phyloP scores from a whole-genome alignment of 2,329 filamentous ascomycete genomes.

The Onygenales sp. region DNA sequence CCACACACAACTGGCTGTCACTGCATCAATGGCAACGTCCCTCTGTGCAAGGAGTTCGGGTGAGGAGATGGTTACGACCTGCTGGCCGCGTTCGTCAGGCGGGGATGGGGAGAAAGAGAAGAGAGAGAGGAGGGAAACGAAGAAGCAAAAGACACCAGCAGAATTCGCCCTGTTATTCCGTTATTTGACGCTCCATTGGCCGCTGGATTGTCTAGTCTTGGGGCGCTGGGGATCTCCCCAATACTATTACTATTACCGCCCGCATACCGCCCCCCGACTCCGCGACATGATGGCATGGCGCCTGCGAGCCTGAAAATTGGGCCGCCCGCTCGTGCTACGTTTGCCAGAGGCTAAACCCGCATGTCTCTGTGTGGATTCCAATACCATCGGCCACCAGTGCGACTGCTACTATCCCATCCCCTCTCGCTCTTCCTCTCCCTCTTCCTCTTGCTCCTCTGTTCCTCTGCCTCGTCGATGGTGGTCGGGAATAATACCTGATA shows the following conservation, averaged over 20 bases:
- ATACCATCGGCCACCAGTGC: too few species aligned
- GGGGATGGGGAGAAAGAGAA: slow-evolving; percentile 20
- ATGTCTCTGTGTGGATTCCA: too few species aligned
- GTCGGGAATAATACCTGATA: too few species aligned
- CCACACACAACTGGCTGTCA: slow-evolving; percentile 5
- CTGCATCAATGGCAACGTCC: slow-evolving; percentile 1
- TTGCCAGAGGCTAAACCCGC: too few species aligned
- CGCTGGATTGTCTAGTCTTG: neutral
- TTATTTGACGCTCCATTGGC: neutral
- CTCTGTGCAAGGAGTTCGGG: slow-evolving; percentile 12
- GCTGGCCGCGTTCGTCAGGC: slow-evolving; percentile 21
- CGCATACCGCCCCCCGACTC: neutral
- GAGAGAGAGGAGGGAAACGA: slow-evolving; percentile 19
- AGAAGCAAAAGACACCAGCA: slow-evolving; percentile 11
- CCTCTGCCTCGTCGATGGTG: too few species aligned
- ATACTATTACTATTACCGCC: neutral
- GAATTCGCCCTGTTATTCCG: neutral
- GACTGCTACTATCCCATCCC: too few species aligned
- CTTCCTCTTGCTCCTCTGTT: too few species aligned
- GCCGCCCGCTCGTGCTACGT: too few species aligned
- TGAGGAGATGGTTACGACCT: slow-evolving; percentile 30
- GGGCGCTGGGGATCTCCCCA: neutral
- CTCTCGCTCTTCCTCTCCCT: too few species aligned
- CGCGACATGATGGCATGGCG: neutral
- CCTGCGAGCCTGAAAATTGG: slow-evolving; percentile 1